Base-by-base conservation (phyloP, 202 grass and related monocot genomes). In the Schoenoplectus triqueter region DNA sequence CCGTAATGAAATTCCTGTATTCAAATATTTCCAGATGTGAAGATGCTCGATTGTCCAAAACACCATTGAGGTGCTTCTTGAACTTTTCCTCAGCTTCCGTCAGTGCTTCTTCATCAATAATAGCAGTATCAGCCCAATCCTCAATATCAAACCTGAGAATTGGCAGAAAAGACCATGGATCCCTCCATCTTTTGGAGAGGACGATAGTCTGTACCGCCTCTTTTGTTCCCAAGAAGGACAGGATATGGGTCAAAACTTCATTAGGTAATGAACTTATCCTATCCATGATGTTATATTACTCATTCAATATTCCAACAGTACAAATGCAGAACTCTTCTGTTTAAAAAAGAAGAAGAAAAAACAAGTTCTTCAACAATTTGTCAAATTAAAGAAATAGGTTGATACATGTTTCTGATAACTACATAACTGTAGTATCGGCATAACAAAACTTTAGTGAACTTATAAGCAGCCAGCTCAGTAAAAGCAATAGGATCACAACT, bases 121-220 rank as follows among this genome's bases (percentile, higher is more conserved):
- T 40, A 40, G 0, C 14, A 69, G 66, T 11, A 69, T 69, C 2
- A 1, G n/a, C 57, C 50, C 52, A 59, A 42, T 80, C 54, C 1
- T 80, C 20, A 13, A 41, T 11, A 17, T 61, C 10, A 15, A 80
- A 56, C n/a, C 62, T 80, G 39, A 80, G 9, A 41, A 42, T 10
- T 0, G 54, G 52, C 39, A 80, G 7, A 62, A 31, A 61, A 14
- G 76, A 13, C 51, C 11, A 80, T 62, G 57, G 15, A 62, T 10
- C 0, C 9, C 10, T 80, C 76, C 50, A 80, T 61, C 54, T 80
- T 62, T 80, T 80, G 19, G 51, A 80, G 13, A 80, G 52, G n/a
- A 80, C 8, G 22, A 10, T 62, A 6, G 55, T 80, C 21, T 80
- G 76, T 11, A 80, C 76, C 0, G 21, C 54, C 39, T 80, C 76